A percentile compares a stretch with the other conserved stretches of the same genome.
Conservation (phyloP, 768 basidiomycete genomes). For the Pleurotus cornucopiae region DNA sequence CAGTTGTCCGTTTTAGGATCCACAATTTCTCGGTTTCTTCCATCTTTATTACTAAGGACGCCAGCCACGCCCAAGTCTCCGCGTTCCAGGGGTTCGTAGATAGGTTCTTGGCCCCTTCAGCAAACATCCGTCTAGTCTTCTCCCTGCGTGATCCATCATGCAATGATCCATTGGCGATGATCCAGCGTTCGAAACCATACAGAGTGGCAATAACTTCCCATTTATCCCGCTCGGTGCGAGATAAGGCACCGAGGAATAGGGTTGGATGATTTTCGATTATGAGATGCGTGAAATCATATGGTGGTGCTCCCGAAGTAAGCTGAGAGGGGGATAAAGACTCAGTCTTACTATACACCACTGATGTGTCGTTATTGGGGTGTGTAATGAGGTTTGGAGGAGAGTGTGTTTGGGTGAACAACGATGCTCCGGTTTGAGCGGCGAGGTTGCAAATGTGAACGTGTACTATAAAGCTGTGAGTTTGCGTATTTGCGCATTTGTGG, state of each 20-base stretch:
- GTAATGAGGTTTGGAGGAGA: conserved; percentile 45
- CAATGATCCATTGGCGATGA: conserved; percentile 21
- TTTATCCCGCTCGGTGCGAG: not conserved
- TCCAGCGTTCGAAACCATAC: conserved; percentile 38
- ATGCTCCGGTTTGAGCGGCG: conserved; percentile 86
- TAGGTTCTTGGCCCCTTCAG: conserved; percentile 17
- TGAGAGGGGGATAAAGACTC: conserved; percentile 49
- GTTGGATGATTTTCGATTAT: conserved; percentile 46
- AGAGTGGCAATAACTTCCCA: conserved; percentile 47
- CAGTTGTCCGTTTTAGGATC: conserved; percentile 27
- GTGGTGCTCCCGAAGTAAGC: conserved; percentile 27
- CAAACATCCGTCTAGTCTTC: not conserved
- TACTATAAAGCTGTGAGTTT: conserved; percentile 24
- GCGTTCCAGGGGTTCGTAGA: conserved; percentile 15
- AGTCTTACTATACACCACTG: conserved; percentile 73
- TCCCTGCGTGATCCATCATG: conserved; percentile 16
- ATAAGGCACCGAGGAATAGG: conserved; percentile 10
- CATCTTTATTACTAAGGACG: conserved; percentile 26
- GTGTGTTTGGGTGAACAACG: conserved; percentile 76
- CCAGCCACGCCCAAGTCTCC: not conserved
- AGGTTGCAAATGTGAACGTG: conserved; percentile 82
- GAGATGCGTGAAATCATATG: conserved; percentile 51
- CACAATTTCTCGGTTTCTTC: conserved; percentile 38
- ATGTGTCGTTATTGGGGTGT: conserved; percentile 11
- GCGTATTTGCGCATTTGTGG: not conserved